These are phyloP conservation scores for Colletotrichum spaethianum DNA, from an alignment of 2,329 filamentous ascomycete species.

Conservation along the genomic window DNA sequence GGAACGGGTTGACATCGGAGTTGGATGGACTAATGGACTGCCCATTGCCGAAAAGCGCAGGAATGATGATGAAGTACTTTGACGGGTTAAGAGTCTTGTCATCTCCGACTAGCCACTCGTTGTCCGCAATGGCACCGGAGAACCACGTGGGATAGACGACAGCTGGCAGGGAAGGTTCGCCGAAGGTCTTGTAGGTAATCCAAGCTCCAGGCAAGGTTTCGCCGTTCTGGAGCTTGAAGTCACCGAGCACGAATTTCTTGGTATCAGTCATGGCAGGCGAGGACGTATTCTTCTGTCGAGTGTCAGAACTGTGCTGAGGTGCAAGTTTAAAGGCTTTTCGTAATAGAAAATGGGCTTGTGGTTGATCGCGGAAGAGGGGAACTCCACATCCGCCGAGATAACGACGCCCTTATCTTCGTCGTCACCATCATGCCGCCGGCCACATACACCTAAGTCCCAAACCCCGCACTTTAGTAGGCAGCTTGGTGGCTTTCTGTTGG, in stretches of 20 bases:
- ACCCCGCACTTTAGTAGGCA: slow-evolving; percentile 7
- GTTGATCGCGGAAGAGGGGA: no score
- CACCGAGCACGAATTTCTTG: slow-evolving; percentile 71
- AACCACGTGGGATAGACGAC: slow-evolving; percentile 87
- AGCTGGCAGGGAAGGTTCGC: slow-evolving; percentile 71
- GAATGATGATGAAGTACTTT: slow-evolving; percentile 64
- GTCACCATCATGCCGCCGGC: background rate
- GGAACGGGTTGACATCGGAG: slow-evolving; percentile 57
- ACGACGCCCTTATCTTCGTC: background rate
- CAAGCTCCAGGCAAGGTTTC: slow-evolving; percentile 73
- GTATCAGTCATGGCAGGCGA: slow-evolving; percentile 27
- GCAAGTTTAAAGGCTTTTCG: background rate
- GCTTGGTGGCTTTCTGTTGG: no score
- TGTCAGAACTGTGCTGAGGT: no score
- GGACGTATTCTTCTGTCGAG: background rate
- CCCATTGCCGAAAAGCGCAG: slow-evolving; percentile 66
- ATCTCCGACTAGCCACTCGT: slow-evolving; percentile 80
- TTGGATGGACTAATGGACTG: slow-evolving; percentile 69
- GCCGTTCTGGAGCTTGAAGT: slow-evolving; percentile 77
- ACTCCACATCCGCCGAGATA: background rate
- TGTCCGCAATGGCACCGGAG: slow-evolving; percentile 73
- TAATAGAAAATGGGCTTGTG: background rate
- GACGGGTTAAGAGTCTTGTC: slow-evolving; percentile 75
- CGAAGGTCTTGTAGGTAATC: slow-evolving; percentile 85
- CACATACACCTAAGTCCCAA: background rate